Evolutionary conservation across 2,329 filamentous ascomycete genomes (phyloP), one percentile per base, ranked within the genome.

Genomic region (Xylariomycetidae sp.): DNA sequence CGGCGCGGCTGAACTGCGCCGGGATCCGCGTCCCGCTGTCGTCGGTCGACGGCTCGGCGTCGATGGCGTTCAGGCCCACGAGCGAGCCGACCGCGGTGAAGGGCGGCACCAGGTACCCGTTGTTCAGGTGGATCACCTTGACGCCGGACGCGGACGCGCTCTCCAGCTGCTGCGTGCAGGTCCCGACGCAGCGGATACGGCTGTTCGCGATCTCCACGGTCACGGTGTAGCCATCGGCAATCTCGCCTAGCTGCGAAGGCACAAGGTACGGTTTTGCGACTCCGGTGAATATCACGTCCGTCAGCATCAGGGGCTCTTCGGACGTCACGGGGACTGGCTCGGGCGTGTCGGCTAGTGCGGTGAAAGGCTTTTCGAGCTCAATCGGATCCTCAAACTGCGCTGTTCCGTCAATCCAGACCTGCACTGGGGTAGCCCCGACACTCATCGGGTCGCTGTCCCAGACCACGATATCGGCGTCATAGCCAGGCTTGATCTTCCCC

Each of bases 381-480:
- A 79, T 52, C 0, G 73, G 72, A 8, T 67, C 54, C 20, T 75
- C 61, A 38, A 70, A 75, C 47, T 82, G 78, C 2, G 70, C 61
- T 7, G 60, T 68, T 4, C 76, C 76, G 35, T 80, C 76, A 37
- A 80, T 79, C 71, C 74, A 80, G 2, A 80, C 72, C 52, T 80
- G 75, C 0, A 73, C 63, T 0, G 76, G 75, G 0, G 72, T 58
- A 1, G 76, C 75, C 1, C 76, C 76, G 0, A 77, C 67, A 25
- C 70, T 73, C 2, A 80, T 57, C 19, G 76, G 76, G 39, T 80
- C 74, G 25, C 70, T 74, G 43, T 80, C 74, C 76, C 76, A 80
- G 7, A 79, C 65, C 9, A 71, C 75, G 19, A 80, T 48, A 38
- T 80, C 76, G 27, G 74, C 76, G 38, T 79, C 76, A 29, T 69